Base-by-base conservation (phyloP, 2,329 filamentous ascomycete species). In the Neoarthrinium moseri region DNA sequence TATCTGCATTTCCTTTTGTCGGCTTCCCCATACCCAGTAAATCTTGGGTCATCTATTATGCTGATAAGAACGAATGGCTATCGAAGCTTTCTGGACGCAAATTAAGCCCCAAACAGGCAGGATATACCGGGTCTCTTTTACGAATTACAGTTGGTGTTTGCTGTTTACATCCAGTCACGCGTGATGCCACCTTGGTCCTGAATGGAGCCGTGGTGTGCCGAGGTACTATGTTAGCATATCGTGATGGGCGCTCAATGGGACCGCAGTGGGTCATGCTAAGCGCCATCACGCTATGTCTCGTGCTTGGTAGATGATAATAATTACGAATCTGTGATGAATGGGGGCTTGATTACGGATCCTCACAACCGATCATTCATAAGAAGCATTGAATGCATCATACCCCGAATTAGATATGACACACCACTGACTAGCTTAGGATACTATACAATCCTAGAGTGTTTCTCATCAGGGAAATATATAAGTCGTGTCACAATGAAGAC, bases 221-320 rank as follows among this genome's bases (percentile, higher is more conserved):
- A 3, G 39, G 18, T 24, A 43, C 39, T n/a, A 33, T 43, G 39
- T 17, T 43, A n/a, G 39, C 39, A 23, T 33, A 32, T 23, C 39
- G 39, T 13, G 39, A 43, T 43, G 39, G 39, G 7, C 26, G 39
- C 8, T 18, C 39, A 0, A 34, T 43, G 39, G 17, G 39, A 15
- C 39, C 39, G 18, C 26, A 43, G 27, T 43, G 39, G 39, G 33
- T n/a, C 17, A 43, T 43, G 39, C 20, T 43, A 12, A 22, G 39
- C n/a, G 39, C 39, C 12, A 24, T 43, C 13, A 17, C 39, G 6
- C 21, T 43, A n/a, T 43, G 39, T 29, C 27, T 43, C 5, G 17
- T 43, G 24, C 26, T 43, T n/a, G 26, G 39, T 8, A 43, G 29
- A 17, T 18, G 32, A n/a, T 43, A 20, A 41, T 5, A 12, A 18